Conservation (phyloP, 495 filamentous ascomycete genomes). For the Annulohypoxylon stygium region DNA sequence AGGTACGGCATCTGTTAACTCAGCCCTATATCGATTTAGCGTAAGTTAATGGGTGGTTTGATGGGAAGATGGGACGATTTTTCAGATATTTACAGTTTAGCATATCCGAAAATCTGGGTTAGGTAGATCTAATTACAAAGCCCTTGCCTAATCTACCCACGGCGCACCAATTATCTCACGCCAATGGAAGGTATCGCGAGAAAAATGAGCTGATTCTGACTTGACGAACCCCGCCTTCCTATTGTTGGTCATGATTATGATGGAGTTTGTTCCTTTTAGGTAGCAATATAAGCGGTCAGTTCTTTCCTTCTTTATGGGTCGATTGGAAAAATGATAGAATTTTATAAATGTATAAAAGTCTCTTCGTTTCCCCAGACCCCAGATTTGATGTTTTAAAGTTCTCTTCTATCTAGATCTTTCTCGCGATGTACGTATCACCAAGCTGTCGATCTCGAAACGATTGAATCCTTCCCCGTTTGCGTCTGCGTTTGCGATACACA, state of each 20-base stretch:
- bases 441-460: neutral
- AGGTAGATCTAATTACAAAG: constrained; percentile 40
- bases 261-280: constrained; percentile 40
- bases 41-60: neutral
- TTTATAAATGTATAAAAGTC: constrained; percentile 34
- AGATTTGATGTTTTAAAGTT: no score
- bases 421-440: neutral
- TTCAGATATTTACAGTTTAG: constrained; percentile 26
- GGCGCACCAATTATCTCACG: constrained; percentile 44
- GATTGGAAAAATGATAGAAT: constrained; percentile 37
- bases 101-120: constrained; percentile 29
- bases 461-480: neutral
- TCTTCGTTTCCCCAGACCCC: constrained; percentile 6
- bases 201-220: constrained; percentile 48
- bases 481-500: neutral
- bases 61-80: constrained; percentile 3
- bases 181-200: constrained; percentile 46
- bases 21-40: constrained; percentile 40
- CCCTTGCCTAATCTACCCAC: constrained; percentile 42
- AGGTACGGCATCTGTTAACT: neutral
- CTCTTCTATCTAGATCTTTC: neutral
- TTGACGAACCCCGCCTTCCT: constrained; percentile 41
- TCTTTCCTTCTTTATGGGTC: constrained; percentile 25
- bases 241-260: constrained; percentile 40
- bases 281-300: constrained; percentile 43